Conservation (phyloP, 2,329 filamentous ascomycete genomes). For the Delphinella strobiligena region DNA sequence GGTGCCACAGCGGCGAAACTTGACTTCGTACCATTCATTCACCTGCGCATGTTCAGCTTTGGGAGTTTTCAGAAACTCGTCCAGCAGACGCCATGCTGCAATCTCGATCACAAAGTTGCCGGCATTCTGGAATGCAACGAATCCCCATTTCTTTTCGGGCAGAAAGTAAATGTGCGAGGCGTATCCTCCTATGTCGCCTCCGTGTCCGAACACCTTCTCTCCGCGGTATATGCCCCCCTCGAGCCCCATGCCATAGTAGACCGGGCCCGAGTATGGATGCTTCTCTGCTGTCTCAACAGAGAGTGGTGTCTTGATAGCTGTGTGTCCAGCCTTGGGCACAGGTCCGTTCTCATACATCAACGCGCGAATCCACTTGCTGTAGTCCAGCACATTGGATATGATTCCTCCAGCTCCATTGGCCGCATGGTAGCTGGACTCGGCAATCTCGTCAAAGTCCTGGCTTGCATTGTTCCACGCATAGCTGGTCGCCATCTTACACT, state of each 20-base stretch:
- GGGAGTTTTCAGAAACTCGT: conserved; percentile 8
- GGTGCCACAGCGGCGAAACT: background rate
- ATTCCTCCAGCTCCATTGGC: conserved; percentile 15
- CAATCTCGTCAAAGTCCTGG: conserved; percentile 4
- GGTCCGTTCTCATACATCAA: conserved; percentile 27
- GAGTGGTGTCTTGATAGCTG: conserved; percentile 3
- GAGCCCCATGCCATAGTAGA: conserved; percentile 33
- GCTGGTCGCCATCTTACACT: conserved; percentile 12
- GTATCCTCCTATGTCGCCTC: conserved; percentile 34
- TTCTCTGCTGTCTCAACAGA: background rate
- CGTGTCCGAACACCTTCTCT: conserved; percentile 30
- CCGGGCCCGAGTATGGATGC: conserved; percentile 18
- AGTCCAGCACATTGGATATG: conserved; percentile 39
- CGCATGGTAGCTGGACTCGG: conserved; percentile 10
- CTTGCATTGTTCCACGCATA: conserved; percentile 15
- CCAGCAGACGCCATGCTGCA: conserved; percentile 8
- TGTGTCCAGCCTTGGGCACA: conserved; percentile 7
- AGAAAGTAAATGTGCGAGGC: conserved; percentile 34
- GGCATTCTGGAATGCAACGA: conserved; percentile 21
- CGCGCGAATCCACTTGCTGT: conserved; percentile 39
- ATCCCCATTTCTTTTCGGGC: conserved; percentile 31
- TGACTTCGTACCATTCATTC: conserved; percentile 7
- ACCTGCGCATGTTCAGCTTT: conserved; percentile 6
- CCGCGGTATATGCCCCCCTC: conserved; percentile 28
- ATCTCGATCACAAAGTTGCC: conserved; percentile 4